A percentile compares a stretch with the other conserved stretches of the same genome.
Evolutionary conservation across 2,329 filamentous ascomycete genomes (phyloP).

Genomic region (Emmonsiellopsis sp.): DNA sequence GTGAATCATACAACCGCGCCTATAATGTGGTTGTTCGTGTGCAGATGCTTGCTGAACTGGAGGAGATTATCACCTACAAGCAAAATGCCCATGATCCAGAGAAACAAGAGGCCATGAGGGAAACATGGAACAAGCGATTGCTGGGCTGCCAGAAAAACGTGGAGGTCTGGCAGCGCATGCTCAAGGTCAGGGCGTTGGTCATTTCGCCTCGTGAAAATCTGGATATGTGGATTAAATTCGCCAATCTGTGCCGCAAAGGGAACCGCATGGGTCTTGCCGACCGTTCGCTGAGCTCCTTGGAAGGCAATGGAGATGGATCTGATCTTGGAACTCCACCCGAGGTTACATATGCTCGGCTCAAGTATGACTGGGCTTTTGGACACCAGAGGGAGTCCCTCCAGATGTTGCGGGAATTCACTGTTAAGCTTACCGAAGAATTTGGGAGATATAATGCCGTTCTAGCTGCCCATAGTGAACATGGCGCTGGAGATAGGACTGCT

Average conservation of each 20-base stretch:
- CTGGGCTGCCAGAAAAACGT: conserved; percentile 95
- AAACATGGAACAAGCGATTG: conserved; percentile 91
- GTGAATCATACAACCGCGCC: conserved; percentile 94
- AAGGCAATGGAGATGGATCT: conserved; percentile 53
- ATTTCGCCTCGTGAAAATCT: conserved; percentile 88
- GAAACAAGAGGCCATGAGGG: conserved; percentile 82
- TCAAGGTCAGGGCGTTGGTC: conserved; percentile 86
- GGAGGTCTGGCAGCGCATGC: conserved; percentile 97
- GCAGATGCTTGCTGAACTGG: conserved; percentile 96
- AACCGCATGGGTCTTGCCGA: conserved; percentile 89
- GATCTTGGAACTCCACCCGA: conserved; percentile 52
- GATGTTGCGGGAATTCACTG: conserved; percentile 54
- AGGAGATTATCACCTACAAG: conserved; percentile 97
- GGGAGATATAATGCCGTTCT: conserved; percentile 34
- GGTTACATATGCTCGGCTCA: conserved; percentile 92
- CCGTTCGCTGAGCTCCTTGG: conserved; percentile 85
- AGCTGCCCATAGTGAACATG: conserved; percentile 28
- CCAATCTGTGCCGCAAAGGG: conserved; percentile 95
- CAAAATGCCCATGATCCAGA: conserved; percentile 69
- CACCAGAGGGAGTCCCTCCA: conserved; percentile 54
- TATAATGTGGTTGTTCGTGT: conserved; percentile 97
- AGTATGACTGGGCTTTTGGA: conserved; percentile 88
- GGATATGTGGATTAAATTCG: conserved; percentile 99
- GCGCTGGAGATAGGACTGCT: conserved; percentile 34
- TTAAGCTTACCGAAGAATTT: conserved; percentile 51